Conservation (phyloP, 805 yeast genomes). For the Isabelozyma pseudorhagii region DNA sequence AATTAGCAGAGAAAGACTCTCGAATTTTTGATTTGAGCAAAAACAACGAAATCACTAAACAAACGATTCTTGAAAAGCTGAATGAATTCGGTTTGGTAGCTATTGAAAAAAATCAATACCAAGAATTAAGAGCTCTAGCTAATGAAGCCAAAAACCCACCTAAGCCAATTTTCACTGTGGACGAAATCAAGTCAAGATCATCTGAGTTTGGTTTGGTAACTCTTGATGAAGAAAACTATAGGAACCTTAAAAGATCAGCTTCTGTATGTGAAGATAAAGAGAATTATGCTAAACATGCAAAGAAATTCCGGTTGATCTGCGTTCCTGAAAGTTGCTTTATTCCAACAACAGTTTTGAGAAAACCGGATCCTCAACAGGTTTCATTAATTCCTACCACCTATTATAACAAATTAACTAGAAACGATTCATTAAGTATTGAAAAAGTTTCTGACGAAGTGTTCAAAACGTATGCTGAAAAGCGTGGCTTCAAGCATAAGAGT, state of each 20-base stretch:
- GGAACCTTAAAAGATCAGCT: conserved; percentile 3
- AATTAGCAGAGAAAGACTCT: conserved; percentile 27
- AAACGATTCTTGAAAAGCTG: conserved; percentile 18
- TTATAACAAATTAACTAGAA: conserved; percentile 54
- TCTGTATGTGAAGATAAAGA: conserved; percentile 18
- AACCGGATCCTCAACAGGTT: conserved; percentile 53
- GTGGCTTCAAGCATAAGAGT: conserved; percentile 42
- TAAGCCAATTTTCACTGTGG: background rate
- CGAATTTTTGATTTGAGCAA: conserved; percentile 19
- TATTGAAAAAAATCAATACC: conserved; percentile 25
- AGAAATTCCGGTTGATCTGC: conserved; percentile 45
- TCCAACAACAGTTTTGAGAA: conserved; percentile 57
- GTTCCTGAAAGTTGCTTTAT: conserved; percentile 60
- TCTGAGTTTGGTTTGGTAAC: conserved; percentile 35
- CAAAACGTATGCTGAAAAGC: conserved; percentile 42
- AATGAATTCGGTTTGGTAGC: conserved; percentile 29
- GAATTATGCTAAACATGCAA: conserved; percentile 39
- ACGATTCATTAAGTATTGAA: conserved; percentile 41
- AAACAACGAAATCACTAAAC: conserved; percentile 16
- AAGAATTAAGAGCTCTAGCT: conserved; percentile 18
- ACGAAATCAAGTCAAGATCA: conserved; percentile 22
- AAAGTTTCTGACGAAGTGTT: conserved; percentile 45
- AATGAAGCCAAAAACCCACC: background rate
- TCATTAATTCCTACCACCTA: conserved; percentile 64
- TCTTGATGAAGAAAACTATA: conserved; percentile 8